Percentiles rank a stretch among this genome's conserved stretches.
These are phyloP conservation scores for Lentinula aciculospora DNA, from an alignment of 768 basidiomycete genomes.

Conservation along the genomic window DNA sequence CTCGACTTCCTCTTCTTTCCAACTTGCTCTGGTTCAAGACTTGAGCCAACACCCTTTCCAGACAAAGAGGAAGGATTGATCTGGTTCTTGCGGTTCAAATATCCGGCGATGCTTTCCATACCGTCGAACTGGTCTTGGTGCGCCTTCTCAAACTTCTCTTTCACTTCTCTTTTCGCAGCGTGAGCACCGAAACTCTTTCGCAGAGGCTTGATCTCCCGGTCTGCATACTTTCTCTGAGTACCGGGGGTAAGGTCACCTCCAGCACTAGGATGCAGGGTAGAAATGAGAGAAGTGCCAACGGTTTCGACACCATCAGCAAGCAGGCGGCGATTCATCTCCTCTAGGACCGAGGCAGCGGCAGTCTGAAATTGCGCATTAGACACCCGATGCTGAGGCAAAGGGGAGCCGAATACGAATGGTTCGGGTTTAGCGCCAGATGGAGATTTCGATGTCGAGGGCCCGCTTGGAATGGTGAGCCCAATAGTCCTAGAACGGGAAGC, in stretches of 20 bases:
- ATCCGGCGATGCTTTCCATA: constrained; percentile 70
- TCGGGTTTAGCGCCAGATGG: constrained; percentile 16
- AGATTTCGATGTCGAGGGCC: not conserved
- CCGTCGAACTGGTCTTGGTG: constrained; percentile 65
- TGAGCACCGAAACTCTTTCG: constrained; percentile 17
- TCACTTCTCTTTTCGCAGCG: constrained; percentile 17
- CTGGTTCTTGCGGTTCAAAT: constrained; percentile 26
- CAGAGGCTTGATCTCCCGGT: constrained; percentile 25
- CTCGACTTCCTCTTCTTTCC: constrained; percentile 51
- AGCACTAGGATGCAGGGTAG: constrained; percentile 29
- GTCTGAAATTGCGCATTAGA: constrained; percentile 63
- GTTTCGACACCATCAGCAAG: constrained; percentile 48
- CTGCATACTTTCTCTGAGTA: constrained; percentile 6
- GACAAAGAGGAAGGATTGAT: constrained; percentile 7
- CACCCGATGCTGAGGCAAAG: constrained; percentile 54
- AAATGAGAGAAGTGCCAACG: constrained; percentile 40
- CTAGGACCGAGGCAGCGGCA: constrained; percentile 66
- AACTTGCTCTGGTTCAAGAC: constrained; percentile 18
- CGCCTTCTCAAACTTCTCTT: constrained; percentile 46
- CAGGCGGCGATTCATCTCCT: constrained; percentile 78
- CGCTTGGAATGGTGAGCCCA: not conserved
- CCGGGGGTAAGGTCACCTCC: not conserved
- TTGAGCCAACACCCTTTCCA: constrained; percentile 5
- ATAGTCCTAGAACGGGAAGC: not conserved
- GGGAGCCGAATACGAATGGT: constrained; percentile 77